Conservation (phyloP, 371 early-diverging fungal genomes). For the Rhizopus sp. region DNA sequence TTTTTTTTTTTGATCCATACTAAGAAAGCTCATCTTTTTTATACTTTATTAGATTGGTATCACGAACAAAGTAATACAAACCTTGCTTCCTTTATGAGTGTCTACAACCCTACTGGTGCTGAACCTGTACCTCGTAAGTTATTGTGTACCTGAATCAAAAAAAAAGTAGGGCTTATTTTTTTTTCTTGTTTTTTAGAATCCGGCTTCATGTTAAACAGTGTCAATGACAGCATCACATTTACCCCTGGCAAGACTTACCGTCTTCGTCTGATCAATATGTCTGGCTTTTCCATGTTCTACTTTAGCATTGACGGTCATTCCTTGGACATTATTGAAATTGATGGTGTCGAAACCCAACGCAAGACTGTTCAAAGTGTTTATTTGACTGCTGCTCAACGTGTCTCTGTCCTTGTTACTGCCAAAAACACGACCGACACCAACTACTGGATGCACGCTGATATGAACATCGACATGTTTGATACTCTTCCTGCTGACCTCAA, state of each 20-base stretch:
- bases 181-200: conserved; percentile 25
- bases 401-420: conserved; percentile 74
- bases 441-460: conserved; percentile 73
- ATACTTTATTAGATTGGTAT: conserved; percentile 60
- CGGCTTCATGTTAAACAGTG: conserved; percentile 55
- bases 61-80: conserved; percentile 51
- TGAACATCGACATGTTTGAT: conserved; percentile 81
- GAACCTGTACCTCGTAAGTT: conserved; percentile 61
- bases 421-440: conserved; percentile 63
- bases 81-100: conserved; percentile 48
- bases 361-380: conserved; percentile 56
- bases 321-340: conserved; percentile 80
- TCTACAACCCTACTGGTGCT: conserved; percentile 65
- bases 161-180: neutral
- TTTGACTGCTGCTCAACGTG: conserved; percentile 70
- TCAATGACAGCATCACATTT: conserved; percentile 51
- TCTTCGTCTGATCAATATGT: conserved; percentile 79
- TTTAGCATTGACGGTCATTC: conserved; percentile 81
- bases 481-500: conserved; percentile 52
- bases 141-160: conserved; percentile 1
- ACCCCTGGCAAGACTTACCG: conserved; percentile 82
- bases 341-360: conserved; percentile 69
- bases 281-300: conserved; percentile 73
- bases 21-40: conserved; percentile 11
- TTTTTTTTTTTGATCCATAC: too few relatives aligned